These are phyloP conservation scores for Incumbomyces delicatus DNA, from an alignment of 2,329 filamentous ascomycete genomes.

Conservation along the genomic window DNA sequence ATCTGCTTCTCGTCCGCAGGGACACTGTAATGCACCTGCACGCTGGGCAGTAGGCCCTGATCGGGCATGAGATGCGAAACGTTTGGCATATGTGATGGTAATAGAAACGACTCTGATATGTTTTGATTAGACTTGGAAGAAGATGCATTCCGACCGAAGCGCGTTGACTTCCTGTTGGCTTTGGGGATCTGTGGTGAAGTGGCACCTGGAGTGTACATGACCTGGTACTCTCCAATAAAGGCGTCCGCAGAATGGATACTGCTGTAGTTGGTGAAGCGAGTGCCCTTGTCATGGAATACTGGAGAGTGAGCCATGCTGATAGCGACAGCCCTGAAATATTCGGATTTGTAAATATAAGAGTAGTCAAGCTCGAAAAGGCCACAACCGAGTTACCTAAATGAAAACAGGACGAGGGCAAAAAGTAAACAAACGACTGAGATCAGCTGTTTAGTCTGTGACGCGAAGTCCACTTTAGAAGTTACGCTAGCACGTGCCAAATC, in stretches of 20 bases:
- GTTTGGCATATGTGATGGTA: slow-evolving; percentile 20
- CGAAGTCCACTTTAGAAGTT: no score
- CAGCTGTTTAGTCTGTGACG: no score
- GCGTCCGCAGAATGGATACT: slow-evolving; percentile 21
- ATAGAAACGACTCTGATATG: slow-evolving; percentile 18
- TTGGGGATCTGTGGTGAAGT: slow-evolving; percentile 17
- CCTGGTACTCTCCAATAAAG: slow-evolving; percentile 20
- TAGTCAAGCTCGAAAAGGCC: no score
- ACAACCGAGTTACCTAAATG: no score
- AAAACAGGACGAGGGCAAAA: no score
- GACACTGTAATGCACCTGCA: slow-evolving; percentile 19
- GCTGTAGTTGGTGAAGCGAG: slow-evolving; percentile 19
- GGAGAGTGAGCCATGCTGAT: slow-evolving; percentile 8
- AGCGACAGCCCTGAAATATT: no score
- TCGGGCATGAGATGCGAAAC: slow-evolving; percentile 20
- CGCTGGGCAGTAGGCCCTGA: slow-evolving; percentile 16
- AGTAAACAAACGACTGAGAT: no score
- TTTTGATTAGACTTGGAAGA: slow-evolving; percentile 16
- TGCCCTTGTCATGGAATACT: slow-evolving; percentile 17
- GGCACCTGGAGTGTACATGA: slow-evolving; percentile 22
- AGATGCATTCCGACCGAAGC: slow-evolving; percentile 16
- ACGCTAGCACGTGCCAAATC: no score
- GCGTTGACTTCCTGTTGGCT: slow-evolving; percentile 15
- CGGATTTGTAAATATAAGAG: no score
- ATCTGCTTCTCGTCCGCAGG: slow-evolving; percentile 22